A percentile compares a stretch with the other conserved stretches of the same genome.
These are phyloP conservation scores for Ceratonia siliqua DNA, from an alignment of 306 rosid species.

Conservation along the genomic window DNA sequence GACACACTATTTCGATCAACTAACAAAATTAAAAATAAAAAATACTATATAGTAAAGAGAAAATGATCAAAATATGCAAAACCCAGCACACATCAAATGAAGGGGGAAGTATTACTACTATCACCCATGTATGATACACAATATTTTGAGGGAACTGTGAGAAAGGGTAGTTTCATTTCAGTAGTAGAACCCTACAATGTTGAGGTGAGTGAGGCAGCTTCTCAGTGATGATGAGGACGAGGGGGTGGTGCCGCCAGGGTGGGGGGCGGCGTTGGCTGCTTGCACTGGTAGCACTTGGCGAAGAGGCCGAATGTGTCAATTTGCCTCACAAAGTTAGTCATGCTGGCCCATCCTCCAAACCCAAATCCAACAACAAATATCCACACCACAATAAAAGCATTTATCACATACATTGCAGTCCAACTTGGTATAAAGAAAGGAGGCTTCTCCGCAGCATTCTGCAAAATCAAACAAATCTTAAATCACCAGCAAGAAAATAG, in stretches of 20 bases:
- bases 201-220: background rate
- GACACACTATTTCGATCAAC: slow-evolving; percentile 43
- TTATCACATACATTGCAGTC: slow-evolving; percentile 57
- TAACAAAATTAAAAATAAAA: background rate
- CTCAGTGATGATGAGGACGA: slow-evolving; percentile 28
- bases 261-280: slow-evolving; percentile 40
- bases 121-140: slow-evolving; percentile 64
- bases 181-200: background rate
- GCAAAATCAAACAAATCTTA: background rate
- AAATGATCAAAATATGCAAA: background rate
- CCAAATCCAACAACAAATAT: slow-evolving; percentile 63
- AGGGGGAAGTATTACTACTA: slow-evolving; percentile 41
- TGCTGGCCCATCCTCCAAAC: slow-evolving; percentile 83
- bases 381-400: slow-evolving; percentile 61
- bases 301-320: slow-evolving; percentile 69
- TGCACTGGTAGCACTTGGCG: slow-evolving; percentile 79
- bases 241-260: slow-evolving; percentile 32
- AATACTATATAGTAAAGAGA: background rate
- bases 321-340: slow-evolving; percentile 65
- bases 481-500: no score
- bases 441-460: slow-evolving; percentile 74
- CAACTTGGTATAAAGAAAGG: slow-evolving; percentile 67
- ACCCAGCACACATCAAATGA: slow-evolving; percentile 44
- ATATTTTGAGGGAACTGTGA: slow-evolving; percentile 15
- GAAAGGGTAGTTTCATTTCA: background rate